Percentiles rank a stretch among this genome's conserved stretches.
Evolutionary conservation across 2,329 filamentous ascomycete genomes (phyloP).

Genomic region (Aspergillus vadensis): DNA sequence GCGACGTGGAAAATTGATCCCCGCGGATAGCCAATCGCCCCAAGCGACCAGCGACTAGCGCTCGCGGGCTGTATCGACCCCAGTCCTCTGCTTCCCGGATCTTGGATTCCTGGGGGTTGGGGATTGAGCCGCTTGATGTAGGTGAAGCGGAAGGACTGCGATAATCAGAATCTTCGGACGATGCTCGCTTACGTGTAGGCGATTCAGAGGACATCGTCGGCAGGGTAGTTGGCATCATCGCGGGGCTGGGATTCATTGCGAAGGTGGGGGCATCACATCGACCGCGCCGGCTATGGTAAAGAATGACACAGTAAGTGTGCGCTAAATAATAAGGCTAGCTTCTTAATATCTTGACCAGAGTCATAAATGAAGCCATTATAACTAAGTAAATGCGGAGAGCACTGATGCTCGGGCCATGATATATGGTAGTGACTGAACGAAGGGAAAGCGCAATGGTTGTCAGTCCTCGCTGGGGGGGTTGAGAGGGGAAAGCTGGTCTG

Average conservation of each 20-base stretch:
- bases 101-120: conserved; percentile 34
- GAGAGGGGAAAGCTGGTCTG: background rate
- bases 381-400: conserved; percentile 9
- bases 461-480: conserved; percentile 11
- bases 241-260: conserved; percentile 27
- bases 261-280: conserved; percentile 27
- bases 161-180: conserved; percentile 35
- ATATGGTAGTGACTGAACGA: conserved; percentile 8
- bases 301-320: background rate
- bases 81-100: conserved; percentile 36
- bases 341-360: conserved; percentile 11
- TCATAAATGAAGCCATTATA: conserved; percentile 17
- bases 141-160: conserved; percentile 37
- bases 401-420: conserved; percentile 14
- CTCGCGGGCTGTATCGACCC: conserved; percentile 41
- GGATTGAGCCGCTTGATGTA: conserved; percentile 33
- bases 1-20: conserved; percentile 26
- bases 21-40: conserved; percentile 43
- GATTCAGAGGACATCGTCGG: conserved; percentile 30
- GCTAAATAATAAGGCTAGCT: conserved; percentile 2
- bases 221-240: conserved; percentile 34
- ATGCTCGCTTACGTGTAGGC: conserved; percentile 39
- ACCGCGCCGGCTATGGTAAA: conserved; percentile 11
- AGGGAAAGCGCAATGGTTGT: conserved; percentile 6
- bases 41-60: conserved; percentile 43